Conservation (phyloP, 2,329 filamentous ascomycete species). For the Aspergillus viridinutans region DNA sequence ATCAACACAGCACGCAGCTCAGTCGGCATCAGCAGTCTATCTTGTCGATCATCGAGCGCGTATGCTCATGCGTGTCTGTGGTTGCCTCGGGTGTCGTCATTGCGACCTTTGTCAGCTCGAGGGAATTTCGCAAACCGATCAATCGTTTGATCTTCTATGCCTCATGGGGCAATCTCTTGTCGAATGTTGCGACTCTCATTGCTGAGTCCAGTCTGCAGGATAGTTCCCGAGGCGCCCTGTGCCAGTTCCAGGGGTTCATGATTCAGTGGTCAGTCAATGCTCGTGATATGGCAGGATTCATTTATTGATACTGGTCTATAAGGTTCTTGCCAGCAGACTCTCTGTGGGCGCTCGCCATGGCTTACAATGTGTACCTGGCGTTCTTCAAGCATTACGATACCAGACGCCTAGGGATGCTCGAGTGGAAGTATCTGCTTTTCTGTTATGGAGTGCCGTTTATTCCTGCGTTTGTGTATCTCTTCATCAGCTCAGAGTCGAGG, state of each 20-base stretch:
- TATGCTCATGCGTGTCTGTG: conserved; percentile 18
- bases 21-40: conserved; percentile 3
- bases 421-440: conserved; percentile 60
- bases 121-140: conserved; percentile 44
- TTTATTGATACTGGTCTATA: background rate
- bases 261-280: conserved; percentile 65
- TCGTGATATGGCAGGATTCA: background rate
- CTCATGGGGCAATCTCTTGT: conserved; percentile 70
- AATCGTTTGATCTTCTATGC: conserved; percentile 77
- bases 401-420: conserved; percentile 58
- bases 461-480: conserved; percentile 61
- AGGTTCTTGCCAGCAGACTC: conserved; percentile 72
- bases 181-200: conserved; percentile 69
- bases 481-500: conserved; percentile 47
- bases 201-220: conserved; percentile 53
- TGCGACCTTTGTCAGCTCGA: conserved; percentile 12
- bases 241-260: conserved; percentile 68
- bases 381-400: conserved; percentile 68
- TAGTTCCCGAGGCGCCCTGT: conserved; percentile 53
- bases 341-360: conserved; percentile 72
- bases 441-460: conserved; percentile 69
- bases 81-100: conserved; percentile 17
- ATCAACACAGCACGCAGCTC: background rate
- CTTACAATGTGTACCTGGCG: conserved; percentile 71
- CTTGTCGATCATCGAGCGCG: conserved; percentile 15